Evolutionary conservation across 1,284 basidiomycete species (phyloP), one percentile per base, ranked within the genome.

Genomic region (Tremellales sp.): DNA sequence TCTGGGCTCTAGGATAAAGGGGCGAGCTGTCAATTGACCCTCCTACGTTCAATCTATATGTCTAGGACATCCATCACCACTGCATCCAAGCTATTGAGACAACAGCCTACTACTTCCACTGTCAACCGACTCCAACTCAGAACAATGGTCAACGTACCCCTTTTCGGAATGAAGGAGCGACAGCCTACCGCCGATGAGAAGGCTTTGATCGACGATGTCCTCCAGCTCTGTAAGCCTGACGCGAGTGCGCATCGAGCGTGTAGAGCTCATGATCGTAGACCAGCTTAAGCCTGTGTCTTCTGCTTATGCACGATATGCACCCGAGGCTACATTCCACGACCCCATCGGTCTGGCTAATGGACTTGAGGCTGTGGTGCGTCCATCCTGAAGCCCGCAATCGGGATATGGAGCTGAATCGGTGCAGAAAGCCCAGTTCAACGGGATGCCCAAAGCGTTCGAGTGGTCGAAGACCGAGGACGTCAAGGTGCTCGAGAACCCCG

Each of bases 381-480:
- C n/a, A 15, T 3, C 22, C 35, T 10, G 6, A 4, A 10, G 7
- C 41, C 27, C 19, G 13, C 23, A 13, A 12, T 26, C 19, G 37
- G 5, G 19, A 22, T 29, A 36, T 12, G 6, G 15, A 26, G 4
- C 8, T 10, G 17, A 8, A 26, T 13, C 27, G 24, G 3, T 27
- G 15, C 51, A 63, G 61, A 63, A 68, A 59, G 58, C 64, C 21
- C 65, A 68, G 43, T 68, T 68, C 61, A 68, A 66, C 50, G 56
- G 55, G 13, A 68, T 68, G 65, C 65, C 65, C 17, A 58, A 53
- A 40, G 55, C 65, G 47, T 68, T 68, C 46, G 57, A 59, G 19
- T 39, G 27, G 2, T 60, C 59, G 3, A 47, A 47, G 27, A 64
- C 64, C 1, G 49, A 58, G 41, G 65, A 48, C 11, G 15, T 61